Evolutionary conservation across 192 early-diverging fungal species (phyloP).

Genomic region (Mortierella alpina): DNA sequence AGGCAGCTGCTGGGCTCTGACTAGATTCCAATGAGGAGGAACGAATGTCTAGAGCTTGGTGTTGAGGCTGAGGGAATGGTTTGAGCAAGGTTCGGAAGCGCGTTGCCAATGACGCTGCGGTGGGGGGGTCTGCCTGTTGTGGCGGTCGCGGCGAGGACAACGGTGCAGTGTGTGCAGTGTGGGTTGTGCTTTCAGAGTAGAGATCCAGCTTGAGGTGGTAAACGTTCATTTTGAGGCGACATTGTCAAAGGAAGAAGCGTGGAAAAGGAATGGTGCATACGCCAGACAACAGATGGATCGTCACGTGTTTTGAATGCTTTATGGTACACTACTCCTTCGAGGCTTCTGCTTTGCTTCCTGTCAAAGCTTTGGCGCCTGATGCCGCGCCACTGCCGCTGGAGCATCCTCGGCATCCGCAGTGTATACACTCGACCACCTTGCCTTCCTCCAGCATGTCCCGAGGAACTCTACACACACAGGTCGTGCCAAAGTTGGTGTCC

Average conservation of each 20-base stretch:
- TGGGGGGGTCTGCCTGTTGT: background rate
- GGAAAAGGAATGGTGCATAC: background rate
- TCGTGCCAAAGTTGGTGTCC: constrained; percentile 98
- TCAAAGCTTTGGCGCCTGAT: background rate
- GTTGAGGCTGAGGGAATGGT: constrained; percentile 23
- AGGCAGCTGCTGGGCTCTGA: too few species aligned
- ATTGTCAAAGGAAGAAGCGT: constrained; percentile 15
- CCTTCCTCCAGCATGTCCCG: constrained; percentile 89
- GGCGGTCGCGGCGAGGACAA: background rate
- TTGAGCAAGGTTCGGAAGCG: constrained; percentile 19
- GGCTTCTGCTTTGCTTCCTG: constrained; percentile 31
- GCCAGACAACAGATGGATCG: background rate
- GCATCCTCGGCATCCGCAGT: constrained; percentile 92
- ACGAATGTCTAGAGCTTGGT: background rate
- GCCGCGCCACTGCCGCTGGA: constrained; percentile 64
- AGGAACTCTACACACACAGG: constrained; percentile 97
- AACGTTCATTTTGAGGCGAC: constrained; percentile 45
- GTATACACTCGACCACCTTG: constrained; percentile 92
- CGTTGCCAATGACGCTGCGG: background rate
- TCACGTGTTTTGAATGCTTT: background rate
- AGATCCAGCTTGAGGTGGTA: constrained; percentile 57
- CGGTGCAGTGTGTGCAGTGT: background rate
- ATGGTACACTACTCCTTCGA: constrained; percentile 10
- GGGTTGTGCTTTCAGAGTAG: constrained; percentile 15
- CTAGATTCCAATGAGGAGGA: too few species aligned